A percentile compares a stretch with the other conserved stretches of the same genome.
Evolutionary conservation across 768 basidiomycete genomes (phyloP).

Genomic region (Hygrophoropsis aurantiaca): DNA sequence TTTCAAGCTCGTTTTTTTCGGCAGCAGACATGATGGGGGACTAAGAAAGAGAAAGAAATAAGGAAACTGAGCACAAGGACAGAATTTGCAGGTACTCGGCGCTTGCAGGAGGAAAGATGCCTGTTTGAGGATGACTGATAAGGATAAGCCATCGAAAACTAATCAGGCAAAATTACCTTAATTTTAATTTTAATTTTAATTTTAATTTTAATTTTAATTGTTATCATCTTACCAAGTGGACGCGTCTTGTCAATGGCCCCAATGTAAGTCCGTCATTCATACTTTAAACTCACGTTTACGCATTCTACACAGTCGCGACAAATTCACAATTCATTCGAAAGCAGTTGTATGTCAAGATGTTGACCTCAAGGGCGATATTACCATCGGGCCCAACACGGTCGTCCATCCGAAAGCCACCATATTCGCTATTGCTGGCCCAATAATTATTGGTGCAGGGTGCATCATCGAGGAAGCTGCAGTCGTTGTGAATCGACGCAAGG

Average conservation of each 20-base stretch:
- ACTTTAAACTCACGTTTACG: neutral
- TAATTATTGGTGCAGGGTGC: slow-evolving; percentile 84
- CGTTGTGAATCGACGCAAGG: slow-evolving; percentile 87
- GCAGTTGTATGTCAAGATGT: slow-evolving; percentile 92
- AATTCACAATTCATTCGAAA: slow-evolving; percentile 87
- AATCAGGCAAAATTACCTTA: too few species aligned
- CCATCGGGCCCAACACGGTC: slow-evolving; percentile 88
- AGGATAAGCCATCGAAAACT: too few species aligned
- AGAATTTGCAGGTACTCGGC: too few species aligned
- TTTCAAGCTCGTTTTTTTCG: slow-evolving; percentile 21
- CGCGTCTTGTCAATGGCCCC: slow-evolving; percentile 31
- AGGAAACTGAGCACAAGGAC: too few species aligned
- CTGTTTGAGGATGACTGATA: too few species aligned
- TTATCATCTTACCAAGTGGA: too few species aligned
- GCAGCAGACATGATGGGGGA: slow-evolving; percentile 18
- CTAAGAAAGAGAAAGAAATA: neutral
- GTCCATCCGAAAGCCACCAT: slow-evolving; percentile 95
- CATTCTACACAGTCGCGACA: slow-evolving; percentile 64
- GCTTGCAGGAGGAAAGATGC: too few species aligned
- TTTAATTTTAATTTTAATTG: too few species aligned
- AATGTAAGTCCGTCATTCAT: slow-evolving; percentile 12
- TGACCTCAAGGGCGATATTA: slow-evolving; percentile 92
- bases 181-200: too few species aligned
- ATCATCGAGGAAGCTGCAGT: slow-evolving; percentile 92
- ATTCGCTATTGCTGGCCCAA: slow-evolving; percentile 87